Conservation (phyloP, 2,329 filamentous ascomycete species). For the Lachnellula hyalina region DNA sequence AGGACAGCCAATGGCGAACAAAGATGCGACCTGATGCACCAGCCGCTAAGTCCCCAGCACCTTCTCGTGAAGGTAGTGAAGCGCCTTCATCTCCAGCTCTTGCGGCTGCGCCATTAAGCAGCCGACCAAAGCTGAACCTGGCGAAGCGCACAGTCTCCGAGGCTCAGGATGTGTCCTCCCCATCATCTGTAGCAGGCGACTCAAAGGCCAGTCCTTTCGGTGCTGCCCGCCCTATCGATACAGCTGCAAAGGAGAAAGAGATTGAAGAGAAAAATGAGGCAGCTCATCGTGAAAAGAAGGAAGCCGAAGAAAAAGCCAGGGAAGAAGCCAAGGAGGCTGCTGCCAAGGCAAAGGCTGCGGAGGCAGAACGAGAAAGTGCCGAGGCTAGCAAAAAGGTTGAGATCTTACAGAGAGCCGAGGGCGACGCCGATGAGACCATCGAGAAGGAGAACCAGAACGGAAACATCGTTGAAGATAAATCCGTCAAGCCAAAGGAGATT, state of each 20-base stretch:
- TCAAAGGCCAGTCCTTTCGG: conserved; percentile 91
- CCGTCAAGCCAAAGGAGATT: conserved; percentile 41
- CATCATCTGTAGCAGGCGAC: conserved; percentile 52
- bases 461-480: conserved; percentile 44
- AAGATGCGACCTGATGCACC: conserved; percentile 78
- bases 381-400: conserved; percentile 29
- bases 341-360: conserved; percentile 31
- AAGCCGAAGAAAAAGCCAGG: conserved; percentile 49
- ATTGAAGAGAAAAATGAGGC: conserved; percentile 83
- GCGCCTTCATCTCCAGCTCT: conserved; percentile 67
- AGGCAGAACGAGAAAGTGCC: conserved; percentile 29
- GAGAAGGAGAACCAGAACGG: conserved; percentile 33
- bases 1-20: conserved; percentile 87
- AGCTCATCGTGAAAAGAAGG: conserved; percentile 73
- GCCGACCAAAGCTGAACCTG: conserved; percentile 79
- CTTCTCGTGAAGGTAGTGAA: conserved; percentile 68
- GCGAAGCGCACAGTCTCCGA: conserved; percentile 88
- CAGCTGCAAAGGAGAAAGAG: conserved; percentile 79
- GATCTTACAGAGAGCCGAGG: conserved; percentile 27
- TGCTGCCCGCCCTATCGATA: conserved; percentile 89
- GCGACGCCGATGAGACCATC: conserved; percentile 27
- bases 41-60: conserved; percentile 52
- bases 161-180: conserved; percentile 44
- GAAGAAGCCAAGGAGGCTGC: conserved; percentile 60
- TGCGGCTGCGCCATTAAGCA: conserved; percentile 50